phyloP scores from a whole-genome alignment of 192 early-diverging fungal genomes.

The Chytriomyces sp. region DNA sequence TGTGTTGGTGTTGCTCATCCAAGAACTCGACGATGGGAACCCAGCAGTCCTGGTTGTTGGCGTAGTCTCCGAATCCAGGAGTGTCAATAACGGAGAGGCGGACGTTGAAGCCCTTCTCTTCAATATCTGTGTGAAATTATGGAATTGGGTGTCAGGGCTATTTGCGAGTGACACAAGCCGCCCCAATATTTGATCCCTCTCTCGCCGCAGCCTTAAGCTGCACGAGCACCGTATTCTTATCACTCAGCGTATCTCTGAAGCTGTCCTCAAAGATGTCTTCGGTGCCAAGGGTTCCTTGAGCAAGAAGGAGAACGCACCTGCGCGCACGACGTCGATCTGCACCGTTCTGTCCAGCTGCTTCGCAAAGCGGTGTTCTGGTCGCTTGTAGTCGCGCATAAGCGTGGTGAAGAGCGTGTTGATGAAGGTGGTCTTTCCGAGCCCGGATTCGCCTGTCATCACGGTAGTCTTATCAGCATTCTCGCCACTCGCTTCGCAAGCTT shows the following conservation, averaged over 20 bases:
- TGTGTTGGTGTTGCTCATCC: constrained; percentile 96
- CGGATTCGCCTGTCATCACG: constrained; percentile 80
- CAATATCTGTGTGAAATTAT: constrained; percentile 64
- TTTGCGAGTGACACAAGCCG: neutral
- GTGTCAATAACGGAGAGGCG: constrained; percentile 92
- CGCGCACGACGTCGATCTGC: constrained; percentile 96
- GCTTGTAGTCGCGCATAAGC: constrained; percentile 89
- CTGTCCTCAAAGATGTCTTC: too few species aligned
- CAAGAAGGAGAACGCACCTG: constrained; percentile 59
- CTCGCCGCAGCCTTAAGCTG: too few species aligned
- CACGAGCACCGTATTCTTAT: too few species aligned
- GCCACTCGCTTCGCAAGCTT: too few species aligned
- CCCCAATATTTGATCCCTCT: too few species aligned
- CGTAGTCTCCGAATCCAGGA: constrained; percentile 79
- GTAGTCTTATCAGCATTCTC: neutral
- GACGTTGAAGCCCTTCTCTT: constrained; percentile 98
- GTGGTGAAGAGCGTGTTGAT: constrained; percentile 99
- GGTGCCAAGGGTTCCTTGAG: too few species aligned
- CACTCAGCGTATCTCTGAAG: too few species aligned
- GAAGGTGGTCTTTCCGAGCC: constrained; percentile 97
- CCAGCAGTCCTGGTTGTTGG: constrained; percentile 89
- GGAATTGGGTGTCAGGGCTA: neutral
- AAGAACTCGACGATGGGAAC: constrained; percentile 97
- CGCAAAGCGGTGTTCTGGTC: constrained; percentile 75
- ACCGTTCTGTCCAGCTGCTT: constrained; percentile 96